Evolutionary conservation across 2,329 filamentous ascomycete genomes (phyloP).

Genomic region (Aspergillus bombycis): DNA sequence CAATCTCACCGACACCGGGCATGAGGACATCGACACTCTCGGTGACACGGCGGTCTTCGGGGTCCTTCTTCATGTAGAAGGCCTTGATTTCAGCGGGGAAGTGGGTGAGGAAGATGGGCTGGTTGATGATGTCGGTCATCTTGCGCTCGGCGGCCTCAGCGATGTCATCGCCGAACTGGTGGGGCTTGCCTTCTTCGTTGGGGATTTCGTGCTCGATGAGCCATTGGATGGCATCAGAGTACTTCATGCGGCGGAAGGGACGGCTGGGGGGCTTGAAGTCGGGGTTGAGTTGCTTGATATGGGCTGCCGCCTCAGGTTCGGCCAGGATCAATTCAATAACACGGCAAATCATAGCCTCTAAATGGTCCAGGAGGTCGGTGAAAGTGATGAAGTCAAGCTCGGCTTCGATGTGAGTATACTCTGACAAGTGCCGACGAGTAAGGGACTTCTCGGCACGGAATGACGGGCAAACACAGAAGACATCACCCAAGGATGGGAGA

Average conservation of each 20-base stretch:
- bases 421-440: slow-evolving; percentile 89
- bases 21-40: slow-evolving; percentile 87
- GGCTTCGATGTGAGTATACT: slow-evolving; percentile 96
- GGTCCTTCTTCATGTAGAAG: slow-evolving; percentile 97
- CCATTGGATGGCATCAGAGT: slow-evolving; percentile 93
- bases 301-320: slow-evolving; percentile 71
- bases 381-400: slow-evolving; percentile 97
- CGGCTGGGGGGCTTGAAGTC: slow-evolving; percentile 78
- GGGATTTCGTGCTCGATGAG: slow-evolving; percentile 84
- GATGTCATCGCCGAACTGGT: slow-evolving; percentile 95
- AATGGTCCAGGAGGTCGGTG: slow-evolving; percentile 80
- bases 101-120: slow-evolving; percentile 93
- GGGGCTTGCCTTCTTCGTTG: slow-evolving; percentile 89
- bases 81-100: slow-evolving; percentile 98
- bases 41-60: slow-evolving; percentile 77
- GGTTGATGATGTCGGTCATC: slow-evolving; percentile 97
- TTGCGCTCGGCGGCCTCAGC: slow-evolving; percentile 93
- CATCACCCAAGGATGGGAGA: slow-evolving; percentile 85
- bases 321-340: slow-evolving; percentile 78
- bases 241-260: slow-evolving; percentile 94
- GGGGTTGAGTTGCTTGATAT: slow-evolving; percentile 88
- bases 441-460: slow-evolving; percentile 97
- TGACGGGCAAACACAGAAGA: slow-evolving; percentile 97
- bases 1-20: slow-evolving; percentile 96
- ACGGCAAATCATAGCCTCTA: slow-evolving; percentile 84